Percentiles rank a stretch among this genome's conserved stretches.
phyloP scores from a whole-genome alignment of 2,329 filamentous ascomycete genomes.

The Arthrinium puccinioides region DNA sequence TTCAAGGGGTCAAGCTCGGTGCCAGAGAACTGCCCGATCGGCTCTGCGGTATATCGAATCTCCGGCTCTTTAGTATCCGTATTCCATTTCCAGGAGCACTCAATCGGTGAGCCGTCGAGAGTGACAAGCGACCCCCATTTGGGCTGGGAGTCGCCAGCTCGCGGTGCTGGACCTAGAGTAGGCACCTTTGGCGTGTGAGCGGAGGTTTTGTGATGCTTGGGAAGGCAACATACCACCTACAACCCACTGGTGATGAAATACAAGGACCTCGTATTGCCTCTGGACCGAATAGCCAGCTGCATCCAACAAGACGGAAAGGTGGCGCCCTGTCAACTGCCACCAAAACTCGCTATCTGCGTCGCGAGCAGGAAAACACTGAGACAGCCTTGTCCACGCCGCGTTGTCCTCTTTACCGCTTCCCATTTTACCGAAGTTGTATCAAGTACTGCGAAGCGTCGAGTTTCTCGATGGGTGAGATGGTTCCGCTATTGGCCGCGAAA shows the following conservation, averaged over 20 bases:
- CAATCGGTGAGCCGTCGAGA: slow-evolving; percentile 7
- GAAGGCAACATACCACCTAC: too few relatives aligned
- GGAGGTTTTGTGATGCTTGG: too few relatives aligned
- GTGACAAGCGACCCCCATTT: too few relatives aligned
- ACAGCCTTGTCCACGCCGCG: slow-evolving; percentile 5
- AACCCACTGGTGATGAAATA: slow-evolving; percentile 1
- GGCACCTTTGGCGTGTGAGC: too few relatives aligned
- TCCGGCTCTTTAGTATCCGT: slow-evolving; percentile 3
- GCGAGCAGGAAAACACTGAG: slow-evolving; percentile 4
- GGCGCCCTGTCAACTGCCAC: slow-evolving; percentile 6
- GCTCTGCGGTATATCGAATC: slow-evolving; percentile 9
- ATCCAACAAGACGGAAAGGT: slow-evolving; percentile 6
- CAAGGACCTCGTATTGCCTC: slow-evolving; percentile 6
- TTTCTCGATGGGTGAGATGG: too few relatives aligned
- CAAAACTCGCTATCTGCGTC: slow-evolving; percentile 6
- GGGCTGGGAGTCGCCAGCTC: too few relatives aligned
- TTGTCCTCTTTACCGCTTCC: too few relatives aligned
- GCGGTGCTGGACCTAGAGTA: too few relatives aligned
- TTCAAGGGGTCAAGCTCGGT: slow-evolving; percentile 14
- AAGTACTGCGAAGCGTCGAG: too few relatives aligned
- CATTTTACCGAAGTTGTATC: too few relatives aligned
- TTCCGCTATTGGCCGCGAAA: too few relatives aligned
- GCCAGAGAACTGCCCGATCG: slow-evolving; percentile 10
- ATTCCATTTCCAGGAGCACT: slow-evolving; percentile 11
- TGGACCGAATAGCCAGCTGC: slow-evolving; percentile 4